These are phyloP conservation scores for Phalaenopsis equestris DNA, from an alignment of 106 monocot species.

Conservation along the genomic window DNA sequence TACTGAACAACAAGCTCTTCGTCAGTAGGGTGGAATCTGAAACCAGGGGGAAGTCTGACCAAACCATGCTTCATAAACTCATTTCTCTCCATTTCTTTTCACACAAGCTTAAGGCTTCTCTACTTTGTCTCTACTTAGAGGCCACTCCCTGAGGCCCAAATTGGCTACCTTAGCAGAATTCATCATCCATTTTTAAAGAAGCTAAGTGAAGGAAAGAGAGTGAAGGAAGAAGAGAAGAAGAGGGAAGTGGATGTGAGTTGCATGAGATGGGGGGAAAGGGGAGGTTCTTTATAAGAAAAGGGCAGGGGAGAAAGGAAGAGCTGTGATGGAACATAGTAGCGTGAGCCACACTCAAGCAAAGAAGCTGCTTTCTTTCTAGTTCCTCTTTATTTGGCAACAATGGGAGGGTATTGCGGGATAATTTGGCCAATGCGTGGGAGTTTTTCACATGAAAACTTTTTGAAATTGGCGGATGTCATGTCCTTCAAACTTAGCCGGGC, in stretches of 20 bases:
- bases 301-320: constrained; percentile 5
- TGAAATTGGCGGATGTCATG: neutral
- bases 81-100: constrained; percentile 5
- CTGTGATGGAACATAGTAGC: neutral
- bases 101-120: neutral
- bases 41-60: constrained; percentile 21
- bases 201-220: neutral
- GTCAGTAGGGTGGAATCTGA: constrained; percentile 23
- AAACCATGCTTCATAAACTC: constrained; percentile 8
- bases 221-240: neutral
- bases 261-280: constrained; percentile 1
- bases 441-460: neutral
- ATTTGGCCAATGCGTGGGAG: neutral
- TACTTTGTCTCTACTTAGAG: no score
- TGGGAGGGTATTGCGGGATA: neutral
- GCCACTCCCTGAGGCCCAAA: neutral
- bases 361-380: neutral
- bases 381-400: neutral
- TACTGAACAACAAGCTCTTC: constrained; percentile 31
- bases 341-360: constrained; percentile 3
- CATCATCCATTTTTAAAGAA: constrained; percentile 1
- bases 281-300: constrained; percentile 13
- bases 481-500: neutral
- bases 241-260: constrained; percentile 2
- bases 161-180: neutral